Evolutionary conservation across 495 filamentous ascomycete species (phyloP).

Genomic region (Penicillium robsamsonii): DNA sequence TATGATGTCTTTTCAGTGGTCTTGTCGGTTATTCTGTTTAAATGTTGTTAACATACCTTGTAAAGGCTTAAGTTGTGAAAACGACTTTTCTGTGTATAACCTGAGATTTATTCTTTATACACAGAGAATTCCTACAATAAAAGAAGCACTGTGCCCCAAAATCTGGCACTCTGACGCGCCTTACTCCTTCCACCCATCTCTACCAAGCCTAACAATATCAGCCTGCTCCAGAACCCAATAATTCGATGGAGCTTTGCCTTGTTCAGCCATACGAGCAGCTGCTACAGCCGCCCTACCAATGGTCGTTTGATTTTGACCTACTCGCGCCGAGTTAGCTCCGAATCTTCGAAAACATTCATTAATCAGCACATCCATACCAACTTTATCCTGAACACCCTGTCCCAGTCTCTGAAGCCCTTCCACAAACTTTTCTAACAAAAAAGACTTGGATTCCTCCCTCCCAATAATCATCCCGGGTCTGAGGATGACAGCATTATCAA

Average conservation of each 20-base stretch:
- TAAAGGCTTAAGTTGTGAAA: too few relatives aligned
- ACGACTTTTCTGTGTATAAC: too few relatives aligned
- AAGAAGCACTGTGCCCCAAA: neutral
- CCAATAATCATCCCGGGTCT: constrained; percentile 42
- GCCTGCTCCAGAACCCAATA: constrained; percentile 36
- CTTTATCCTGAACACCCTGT: constrained; percentile 31
- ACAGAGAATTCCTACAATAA: neutral
- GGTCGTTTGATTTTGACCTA: constrained; percentile 34
- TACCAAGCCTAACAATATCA: constrained; percentile 36
- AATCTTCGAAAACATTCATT: neutral
- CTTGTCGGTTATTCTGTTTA: too few relatives aligned
- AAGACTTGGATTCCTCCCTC: constrained; percentile 30
- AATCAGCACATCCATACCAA: constrained; percentile 25
- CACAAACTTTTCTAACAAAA: constrained; percentile 29
- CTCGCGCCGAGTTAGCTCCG: constrained; percentile 2
- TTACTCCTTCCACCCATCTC: constrained; percentile 38
- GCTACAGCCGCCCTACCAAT: constrained; percentile 41
- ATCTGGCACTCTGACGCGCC: neutral
- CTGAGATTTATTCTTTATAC: neutral
- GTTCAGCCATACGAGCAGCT: constrained; percentile 30
- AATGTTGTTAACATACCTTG: too few relatives aligned
- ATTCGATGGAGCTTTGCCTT: constrained; percentile 37
- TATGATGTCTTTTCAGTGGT: too few relatives aligned
- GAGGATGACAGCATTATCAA: constrained; percentile 39
- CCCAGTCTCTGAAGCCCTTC: constrained; percentile 26